Evolutionary conservation across 176 grass and related monocot genomes (phyloP).

Genomic region (Thalia dealbata): DNA sequence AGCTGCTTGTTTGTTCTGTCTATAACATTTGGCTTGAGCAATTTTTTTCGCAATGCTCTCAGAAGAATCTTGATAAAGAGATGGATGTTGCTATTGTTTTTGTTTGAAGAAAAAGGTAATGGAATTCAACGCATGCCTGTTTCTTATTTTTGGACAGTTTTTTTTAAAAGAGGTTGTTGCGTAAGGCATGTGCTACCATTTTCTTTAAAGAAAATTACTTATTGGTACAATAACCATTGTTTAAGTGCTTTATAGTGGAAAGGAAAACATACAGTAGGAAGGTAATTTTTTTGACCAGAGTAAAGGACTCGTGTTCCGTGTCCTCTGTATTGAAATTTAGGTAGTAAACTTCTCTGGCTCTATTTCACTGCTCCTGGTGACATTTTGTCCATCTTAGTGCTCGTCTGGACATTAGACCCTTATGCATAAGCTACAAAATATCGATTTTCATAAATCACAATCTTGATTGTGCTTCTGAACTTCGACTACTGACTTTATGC

Average conservation of each 20-base stretch:
- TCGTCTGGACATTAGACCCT: not conserved
- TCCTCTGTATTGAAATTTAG: not conserved
- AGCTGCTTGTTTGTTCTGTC: not conserved
- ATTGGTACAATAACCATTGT: not conserved
- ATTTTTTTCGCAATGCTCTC: slow-evolving; percentile 44
- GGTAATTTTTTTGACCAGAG: not conserved
- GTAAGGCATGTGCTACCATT: not conserved
- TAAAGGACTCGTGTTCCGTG: not conserved
- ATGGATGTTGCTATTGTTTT: slow-evolving; percentile 71
- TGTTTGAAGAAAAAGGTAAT: slow-evolving; percentile 69
- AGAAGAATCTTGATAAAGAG: slow-evolving; percentile 25
- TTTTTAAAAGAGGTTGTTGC: not conserved
- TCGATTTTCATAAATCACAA: not conserved
- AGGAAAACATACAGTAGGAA: not conserved
- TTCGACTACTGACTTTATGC: not conserved
- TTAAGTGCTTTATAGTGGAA: not conserved
- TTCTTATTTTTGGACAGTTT: not conserved
- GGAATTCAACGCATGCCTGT: not conserved
- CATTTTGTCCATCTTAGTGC: not conserved
- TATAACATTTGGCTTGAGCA: not conserved
- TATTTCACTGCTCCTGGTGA: not conserved
- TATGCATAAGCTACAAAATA: not conserved
- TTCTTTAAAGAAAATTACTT: not conserved
- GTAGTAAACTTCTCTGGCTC: not conserved
- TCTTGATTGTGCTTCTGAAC: not conserved